These are phyloP conservation scores for Thalassiosira profunda DNA, from an alignment of 108 stramenopile species.

Conservation along the genomic window DNA sequence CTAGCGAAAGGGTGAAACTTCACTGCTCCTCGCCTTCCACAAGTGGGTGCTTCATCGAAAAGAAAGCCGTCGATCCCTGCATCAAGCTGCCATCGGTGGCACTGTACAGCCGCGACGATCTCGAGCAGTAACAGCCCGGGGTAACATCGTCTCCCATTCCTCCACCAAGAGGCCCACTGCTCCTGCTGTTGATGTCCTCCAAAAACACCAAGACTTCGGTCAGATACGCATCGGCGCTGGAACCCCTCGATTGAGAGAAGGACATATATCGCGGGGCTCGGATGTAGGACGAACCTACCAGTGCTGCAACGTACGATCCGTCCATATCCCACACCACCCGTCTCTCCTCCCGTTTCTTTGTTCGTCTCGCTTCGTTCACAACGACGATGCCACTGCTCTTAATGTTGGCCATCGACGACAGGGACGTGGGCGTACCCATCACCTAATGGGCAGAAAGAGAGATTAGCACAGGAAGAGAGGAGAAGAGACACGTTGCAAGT, in stretches of 20 bases:
- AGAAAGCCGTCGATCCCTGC: slow-evolving; percentile 54
- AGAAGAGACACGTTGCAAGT: not conserved
- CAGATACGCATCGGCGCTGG: slow-evolving; percentile 17
- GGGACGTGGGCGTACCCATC: slow-evolving; percentile 25
- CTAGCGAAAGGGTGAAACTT: too few relatives aligned
- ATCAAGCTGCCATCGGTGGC: slow-evolving; percentile 32
- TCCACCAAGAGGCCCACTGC: not conserved
- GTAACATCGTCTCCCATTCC: not conserved
- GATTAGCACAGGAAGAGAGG: not conserved
- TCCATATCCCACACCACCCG: slow-evolving; percentile 44
- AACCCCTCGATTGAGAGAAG: slow-evolving; percentile 25
- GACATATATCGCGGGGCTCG: slow-evolving; percentile 44
- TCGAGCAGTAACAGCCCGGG: slow-evolving; percentile 42
- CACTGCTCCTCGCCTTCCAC: slow-evolving; percentile 1
- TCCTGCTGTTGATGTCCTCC: slow-evolving; percentile 9
- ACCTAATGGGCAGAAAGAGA: not conserved
- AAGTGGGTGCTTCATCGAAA: slow-evolving; percentile 32
- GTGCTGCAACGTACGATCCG: slow-evolving; percentile 38
- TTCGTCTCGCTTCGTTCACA: slow-evolving; percentile 25
- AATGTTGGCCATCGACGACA: slow-evolving; percentile 20
- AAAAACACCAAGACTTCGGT: slow-evolving; percentile 45
- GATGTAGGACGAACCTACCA: slow-evolving; percentile 38
- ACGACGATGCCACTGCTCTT: slow-evolving; percentile 33
- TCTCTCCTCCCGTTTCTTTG: slow-evolving; percentile 27
- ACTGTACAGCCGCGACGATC: slow-evolving; percentile 32